Evolutionary conservation across 495 filamentous ascomycete genomes (phyloP), one percentile per base, ranked within the genome.

Genomic region (Penicillium malachiteum): DNA sequence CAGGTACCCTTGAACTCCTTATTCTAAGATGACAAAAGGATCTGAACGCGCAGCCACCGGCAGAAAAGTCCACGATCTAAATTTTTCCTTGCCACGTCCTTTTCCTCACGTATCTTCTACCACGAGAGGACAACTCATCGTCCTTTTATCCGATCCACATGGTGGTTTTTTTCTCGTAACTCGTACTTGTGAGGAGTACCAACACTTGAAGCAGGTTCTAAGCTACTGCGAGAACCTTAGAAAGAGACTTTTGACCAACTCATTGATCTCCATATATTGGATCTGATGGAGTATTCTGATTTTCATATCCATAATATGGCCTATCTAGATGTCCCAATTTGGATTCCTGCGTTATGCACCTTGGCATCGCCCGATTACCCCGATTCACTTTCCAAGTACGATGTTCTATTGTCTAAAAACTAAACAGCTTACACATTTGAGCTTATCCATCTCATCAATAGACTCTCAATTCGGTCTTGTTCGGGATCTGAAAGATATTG

Each of bases 1-100:
- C 65, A 65, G 62, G 56, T 65, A 63, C 65, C 59, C 54, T 58
- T 58, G 21, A 26, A 26, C 21, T 26, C 21, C 21, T 26, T 1
- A 4, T n/a, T n/a, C n/a, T n/a, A 4, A 26, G 4, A 26, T 26
- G 21, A 26, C 21, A 26, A 26, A 26, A 26, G 21, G 21, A 26
- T 26, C 4, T 26, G 21, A 26, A 4, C 21, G 4, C 4, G 21
- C 21, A 26, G 21, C 21, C 21, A 26, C 21, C 21, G 21, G 21
- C 21, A 26, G 21, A 1, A 26, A 26, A 26, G 21, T 26, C 21
- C 21, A 26, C 21, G 21, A 4, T 26, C 21, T 26, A 4, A 26
- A 2, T 26, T 26, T 4, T 26, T 34, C 48, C 47, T 59, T 55
- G 35, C 42, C 42, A 52, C 33, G 32, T 46, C 21, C 33, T 46